Base-by-base conservation (phyloP, 1,284 basidiomycete species). In the Vanrija pseudolonga region DNA sequence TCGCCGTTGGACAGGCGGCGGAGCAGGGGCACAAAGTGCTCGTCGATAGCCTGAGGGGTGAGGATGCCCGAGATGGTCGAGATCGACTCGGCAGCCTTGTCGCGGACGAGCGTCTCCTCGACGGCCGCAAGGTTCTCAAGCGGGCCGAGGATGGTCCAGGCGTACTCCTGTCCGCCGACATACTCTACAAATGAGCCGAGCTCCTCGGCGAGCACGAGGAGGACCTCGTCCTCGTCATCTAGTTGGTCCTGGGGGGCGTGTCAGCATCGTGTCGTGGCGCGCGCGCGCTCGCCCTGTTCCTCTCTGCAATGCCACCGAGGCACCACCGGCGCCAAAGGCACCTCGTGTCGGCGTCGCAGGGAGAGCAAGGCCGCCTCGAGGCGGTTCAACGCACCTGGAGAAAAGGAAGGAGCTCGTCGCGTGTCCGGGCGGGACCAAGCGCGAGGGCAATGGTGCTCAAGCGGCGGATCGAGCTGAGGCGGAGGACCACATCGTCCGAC, bases 161-260 rank as follows among this genome's bases (percentile, higher is more conserved):
- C 96, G 67, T 86, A 83, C 62, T 90, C 86, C 45, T 84, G 83
- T 8, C 96, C 96, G 36, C 96, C 96, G 49, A 98, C 84, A 75
- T 98, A 98, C 67, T 98, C 90, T 63, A 93, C 89, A 71, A 88
- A 90, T 72, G 83, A 84, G 51, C 95, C 96, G 20, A 99, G 80
- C 77, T 98, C 96, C 68, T 98, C 95, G 19, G 95, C 94, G 51
- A 99, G 81, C 4, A 95, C 96, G 39, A 99, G 83, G 38, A 99
- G 81, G 26, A 99, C 95, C 74, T 99, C 96, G 75, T 99, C 96
- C 78, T 99, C 96, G 72, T 99, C 96, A 76, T 99, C 96, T 65
- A 98, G 86, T 37, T 93, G 96, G 72, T 99, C 95, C 79, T 93
- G 89, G 18, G n/a, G n/a, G 32, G n/a, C 14, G 24, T 47, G 53